Evolutionary conservation across 805 yeast species (phyloP), one percentile per base, ranked within the genome.

Genomic region (Ascoidea asiatica): DNA sequence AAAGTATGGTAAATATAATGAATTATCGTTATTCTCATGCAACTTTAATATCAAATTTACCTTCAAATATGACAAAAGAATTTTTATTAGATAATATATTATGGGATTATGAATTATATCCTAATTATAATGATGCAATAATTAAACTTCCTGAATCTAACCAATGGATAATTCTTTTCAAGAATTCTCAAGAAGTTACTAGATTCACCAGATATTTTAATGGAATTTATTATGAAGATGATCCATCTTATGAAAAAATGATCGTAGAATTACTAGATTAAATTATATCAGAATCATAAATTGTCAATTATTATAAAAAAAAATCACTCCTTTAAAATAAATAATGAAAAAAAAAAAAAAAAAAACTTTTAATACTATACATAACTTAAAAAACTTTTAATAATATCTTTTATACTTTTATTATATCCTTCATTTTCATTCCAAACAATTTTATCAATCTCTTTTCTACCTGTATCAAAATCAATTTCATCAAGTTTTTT

Each of bases 381-480:
- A 29, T 29, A 29, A 11, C 15, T 11, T 29, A 29, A 11, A 8
- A 29, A 29, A 29, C 35, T 29, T 29, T 29, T 29, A 29, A 29
- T 11, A 8, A 8, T 11, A 29, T 29, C 35, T 15, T 29, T 29
- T 11, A 29, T 8, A 11, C 15, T 29, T 29, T 29, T 29, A 11
- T 8, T 29, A 29, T 29, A 29, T 29, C 15, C 35, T 37, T 60
- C 65, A 44, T 82, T 84, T 46, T 85, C 92, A 50, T 79, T 84
- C 94, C 94, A 84, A 18, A 79, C 77, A 50, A 74, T 74, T 41
- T 87, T 66, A 59, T 87, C 95, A 62, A 81, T 76, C 56, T 86
- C 95, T 42, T 92, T 69, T 53, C 95, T 67, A 2, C 95, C 95
- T 0, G 86, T 73, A 58, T 87, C 95, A 55, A 82, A 70, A 59